Conservation (phyloP, 352 stramenopile genomes). For the Globisporangium rhizosaccharum region DNA sequence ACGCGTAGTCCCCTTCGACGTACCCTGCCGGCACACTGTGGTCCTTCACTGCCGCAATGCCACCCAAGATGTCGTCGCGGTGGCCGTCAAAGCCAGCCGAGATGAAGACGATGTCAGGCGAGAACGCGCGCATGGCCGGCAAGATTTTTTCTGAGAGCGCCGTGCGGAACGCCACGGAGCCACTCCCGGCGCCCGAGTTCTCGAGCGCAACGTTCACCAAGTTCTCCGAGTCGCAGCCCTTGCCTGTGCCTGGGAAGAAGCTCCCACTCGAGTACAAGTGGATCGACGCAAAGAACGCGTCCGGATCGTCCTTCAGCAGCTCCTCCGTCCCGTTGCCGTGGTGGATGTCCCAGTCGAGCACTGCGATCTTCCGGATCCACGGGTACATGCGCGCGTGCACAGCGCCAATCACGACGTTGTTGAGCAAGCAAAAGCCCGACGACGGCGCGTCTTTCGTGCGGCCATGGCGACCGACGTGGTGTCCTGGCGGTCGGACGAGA, state of each 20-base stretch:
- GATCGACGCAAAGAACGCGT: conserved; percentile 82
- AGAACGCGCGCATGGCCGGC: conserved; percentile 69
- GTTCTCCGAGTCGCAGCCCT: conserved; percentile 50
- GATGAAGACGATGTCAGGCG: conserved; percentile 84
- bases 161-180: conserved; percentile 57
- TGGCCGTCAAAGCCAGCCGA: conserved; percentile 86
- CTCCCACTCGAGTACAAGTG: conserved; percentile 69
- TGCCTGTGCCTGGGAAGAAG: conserved; percentile 79
- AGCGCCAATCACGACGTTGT: conserved; percentile 98
- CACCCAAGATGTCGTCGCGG: conserved; percentile 79
- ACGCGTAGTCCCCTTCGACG: conserved; percentile 79
- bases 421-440: conserved; percentile 97
- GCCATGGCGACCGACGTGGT: conserved; percentile 87
- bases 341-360: conserved; percentile 99
- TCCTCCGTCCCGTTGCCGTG: conserved; percentile 98
- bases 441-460: conserved; percentile 65
- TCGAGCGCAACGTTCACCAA: conserved; percentile 76
- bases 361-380: conserved; percentile 91
- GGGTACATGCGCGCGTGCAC: conserved; percentile 92
- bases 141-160: conserved; percentile 58
- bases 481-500: conserved; percentile 88
- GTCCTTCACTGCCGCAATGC: conserved; percentile 71
- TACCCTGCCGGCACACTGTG: conserved; percentile 72
- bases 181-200: conserved; percentile 57
- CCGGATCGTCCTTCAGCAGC: conserved; percentile 71